Conservation (phyloP, 805 yeast species). For the Cyberlindnera mycetangii region DNA sequence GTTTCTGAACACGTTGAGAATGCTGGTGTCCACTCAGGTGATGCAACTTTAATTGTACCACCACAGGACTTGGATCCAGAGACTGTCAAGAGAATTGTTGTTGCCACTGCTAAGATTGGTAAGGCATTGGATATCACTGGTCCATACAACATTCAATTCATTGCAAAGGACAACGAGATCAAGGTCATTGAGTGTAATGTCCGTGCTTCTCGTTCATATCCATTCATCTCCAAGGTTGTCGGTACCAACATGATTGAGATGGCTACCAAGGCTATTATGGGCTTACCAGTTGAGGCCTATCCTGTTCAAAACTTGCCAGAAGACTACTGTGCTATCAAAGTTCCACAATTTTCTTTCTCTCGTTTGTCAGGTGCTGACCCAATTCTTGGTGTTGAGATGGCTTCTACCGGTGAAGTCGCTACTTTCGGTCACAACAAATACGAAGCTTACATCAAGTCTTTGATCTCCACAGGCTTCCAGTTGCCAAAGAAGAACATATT, state of each 20-base stretch:
- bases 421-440: conserved; percentile 93
- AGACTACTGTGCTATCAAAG: conserved; percentile 94
- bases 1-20: conserved; percentile 97
- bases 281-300: conserved; percentile 81
- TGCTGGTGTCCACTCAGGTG: conserved; percentile 99
- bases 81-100: conserved; percentile 71
- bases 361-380: conserved; percentile 98
- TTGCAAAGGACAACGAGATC: conserved; percentile 77
- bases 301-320: conserved; percentile 88
- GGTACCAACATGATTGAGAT: conserved; percentile 94
- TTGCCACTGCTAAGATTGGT: conserved; percentile 91
- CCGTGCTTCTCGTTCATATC: conserved; percentile 98
- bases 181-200: conserved; percentile 98
- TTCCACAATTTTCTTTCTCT: conserved; percentile 96
- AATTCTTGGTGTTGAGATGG: conserved; percentile 97
- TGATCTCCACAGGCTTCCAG: conserved; percentile 92
- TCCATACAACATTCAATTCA: conserved; percentile 97
- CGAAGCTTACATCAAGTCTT: conserved; percentile 94
- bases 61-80: conserved; percentile 75
- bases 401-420: conserved; percentile 98
- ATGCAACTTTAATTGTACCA: conserved; percentile 92
- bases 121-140: conserved; percentile 94
- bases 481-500: conserved; percentile 93
- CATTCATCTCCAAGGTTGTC: conserved; percentile 95
- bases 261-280: conserved; percentile 91